phyloP scores from a whole-genome alignment of 345 rosid species.

The Eucalyptus erythrocorys region DNA sequence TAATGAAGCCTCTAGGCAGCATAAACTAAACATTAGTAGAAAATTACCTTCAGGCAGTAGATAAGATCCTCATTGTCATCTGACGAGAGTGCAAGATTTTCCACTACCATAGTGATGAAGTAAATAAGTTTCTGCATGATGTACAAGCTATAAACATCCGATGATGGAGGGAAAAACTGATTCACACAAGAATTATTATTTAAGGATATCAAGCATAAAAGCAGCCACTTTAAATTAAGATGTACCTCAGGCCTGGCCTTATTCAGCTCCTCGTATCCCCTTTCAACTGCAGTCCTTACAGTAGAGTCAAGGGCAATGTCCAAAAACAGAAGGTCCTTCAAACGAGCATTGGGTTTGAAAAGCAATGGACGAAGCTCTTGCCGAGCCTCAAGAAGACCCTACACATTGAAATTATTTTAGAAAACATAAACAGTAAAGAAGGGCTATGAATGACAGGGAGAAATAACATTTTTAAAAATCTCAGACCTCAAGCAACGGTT shows the following conservation, averaged over 20 bases:
- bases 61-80: conserved; percentile 93
- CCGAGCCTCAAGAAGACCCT: conserved; percentile 98
- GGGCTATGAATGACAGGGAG: not conserved
- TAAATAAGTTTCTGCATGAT: conserved; percentile 71
- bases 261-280: conserved; percentile 80
- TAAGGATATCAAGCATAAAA: not conserved
- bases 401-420: not conserved
- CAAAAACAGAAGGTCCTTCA: conserved; percentile 88
- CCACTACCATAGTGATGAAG: conserved; percentile 72
- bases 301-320: conserved; percentile 94
- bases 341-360: conserved; percentile 55
- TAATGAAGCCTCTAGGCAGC: not conserved
- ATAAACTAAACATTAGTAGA: not conserved
- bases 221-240: not conserved
- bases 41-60: conserved; percentile 79
- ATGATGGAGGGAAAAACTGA: not conserved
- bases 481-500: conserved; percentile 79
- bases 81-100: conserved; percentile 85
- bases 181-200: not conserved
- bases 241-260: conserved; percentile 78
- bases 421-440: not conserved
- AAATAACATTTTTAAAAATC: not conserved
- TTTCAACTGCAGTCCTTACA: conserved; percentile 91
- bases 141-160: not conserved
- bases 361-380: conserved; percentile 83